Evolutionary conservation across 2,329 filamentous ascomycete genomes (phyloP).

Genomic region (Cercospora berteroae): DNA sequence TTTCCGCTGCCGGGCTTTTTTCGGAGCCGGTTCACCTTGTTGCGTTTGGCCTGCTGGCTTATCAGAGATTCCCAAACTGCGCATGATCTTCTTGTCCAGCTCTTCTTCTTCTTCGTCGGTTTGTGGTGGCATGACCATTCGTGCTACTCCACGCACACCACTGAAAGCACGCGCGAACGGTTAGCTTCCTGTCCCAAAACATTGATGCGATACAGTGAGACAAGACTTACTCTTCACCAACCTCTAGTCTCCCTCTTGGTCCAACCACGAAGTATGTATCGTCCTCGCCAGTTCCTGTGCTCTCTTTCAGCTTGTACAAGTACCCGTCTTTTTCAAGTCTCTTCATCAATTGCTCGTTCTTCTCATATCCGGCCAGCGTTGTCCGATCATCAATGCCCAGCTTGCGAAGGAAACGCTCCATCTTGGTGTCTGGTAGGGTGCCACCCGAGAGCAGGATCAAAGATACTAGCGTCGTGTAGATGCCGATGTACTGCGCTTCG

Average conservation of each 20-base stretch:
- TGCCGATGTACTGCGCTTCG: slow-evolving; percentile 75
- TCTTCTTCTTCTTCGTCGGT: slow-evolving; percentile 33
- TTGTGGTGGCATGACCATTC: slow-evolving; percentile 48
- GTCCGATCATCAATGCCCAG: slow-evolving; percentile 74
- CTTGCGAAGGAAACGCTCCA: slow-evolving; percentile 71
- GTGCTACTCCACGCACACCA: slow-evolving; percentile 69
- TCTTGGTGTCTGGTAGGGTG: slow-evolving; percentile 70
- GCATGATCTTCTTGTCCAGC: slow-evolving; percentile 36
- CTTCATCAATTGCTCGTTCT: slow-evolving; percentile 71
- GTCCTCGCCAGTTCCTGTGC: slow-evolving; percentile 64
- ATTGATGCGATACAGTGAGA: background rate
- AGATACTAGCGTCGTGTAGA: slow-evolving; percentile 78
- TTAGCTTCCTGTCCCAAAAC: background rate
- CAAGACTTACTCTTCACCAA: slow-evolving; percentile 58
- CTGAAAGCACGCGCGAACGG: background rate
- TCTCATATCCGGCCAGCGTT: slow-evolving; percentile 55
- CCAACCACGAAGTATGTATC: slow-evolving; percentile 80
- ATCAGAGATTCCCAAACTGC: slow-evolving; percentile 36
- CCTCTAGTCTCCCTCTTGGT: slow-evolving; percentile 78
- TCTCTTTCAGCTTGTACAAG: slow-evolving; percentile 70
- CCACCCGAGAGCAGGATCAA: slow-evolving; percentile 72
- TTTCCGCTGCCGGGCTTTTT: slow-evolving; percentile 7
- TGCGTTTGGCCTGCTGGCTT: slow-evolving; percentile 4
- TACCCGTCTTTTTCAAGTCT: slow-evolving; percentile 81
- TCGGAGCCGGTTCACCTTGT: slow-evolving; percentile 4